Percentiles rank a stretch among this genome's conserved stretches.
Evolutionary conservation across 2,329 filamentous ascomycete genomes (phyloP).

Genomic region (Fonsecaea erecta): DNA sequence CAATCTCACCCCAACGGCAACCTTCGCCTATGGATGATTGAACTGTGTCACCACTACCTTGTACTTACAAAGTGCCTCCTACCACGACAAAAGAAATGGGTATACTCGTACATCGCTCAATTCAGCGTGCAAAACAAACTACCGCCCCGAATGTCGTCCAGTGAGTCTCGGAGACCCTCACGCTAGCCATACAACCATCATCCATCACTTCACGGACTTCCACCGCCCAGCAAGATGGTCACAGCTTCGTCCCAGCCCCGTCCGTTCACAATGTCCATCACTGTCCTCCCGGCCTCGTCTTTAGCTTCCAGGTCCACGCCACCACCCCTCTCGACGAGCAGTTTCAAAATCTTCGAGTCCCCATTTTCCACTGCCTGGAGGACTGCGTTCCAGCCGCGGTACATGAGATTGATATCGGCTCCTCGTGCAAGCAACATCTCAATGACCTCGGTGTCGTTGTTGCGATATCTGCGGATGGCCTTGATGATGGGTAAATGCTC

Average conservation of each 20-base stretch:
- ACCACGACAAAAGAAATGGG: slow-evolving; percentile 5
- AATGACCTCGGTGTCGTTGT: slow-evolving; percentile 63
- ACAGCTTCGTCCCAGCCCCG: slow-evolving; percentile 65
- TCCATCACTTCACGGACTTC: slow-evolving; percentile 3
- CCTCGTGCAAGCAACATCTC: slow-evolving; percentile 66
- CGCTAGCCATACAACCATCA: neutral
- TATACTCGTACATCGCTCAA: neutral
- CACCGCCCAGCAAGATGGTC: slow-evolving; percentile 47
- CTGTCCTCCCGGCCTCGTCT: slow-evolving; percentile 60
- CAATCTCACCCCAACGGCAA: neutral
- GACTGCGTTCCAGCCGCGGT: slow-evolving; percentile 68
- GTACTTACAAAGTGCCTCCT: neutral
- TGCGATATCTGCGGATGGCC: slow-evolving; percentile 64
- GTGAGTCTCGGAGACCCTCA: neutral
- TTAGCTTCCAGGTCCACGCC: slow-evolving; percentile 48
- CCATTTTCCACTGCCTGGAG: slow-evolving; percentile 70
- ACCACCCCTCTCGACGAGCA: slow-evolving; percentile 46
- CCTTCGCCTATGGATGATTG: neutral
- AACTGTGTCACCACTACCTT: neutral
- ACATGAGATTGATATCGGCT: slow-evolving; percentile 70
- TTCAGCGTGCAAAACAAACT: neutral
- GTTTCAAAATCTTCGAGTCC: slow-evolving; percentile 58
- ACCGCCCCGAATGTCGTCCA: slow-evolving; percentile 1
- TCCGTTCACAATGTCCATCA: slow-evolving; percentile 63
- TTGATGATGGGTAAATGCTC: slow-evolving; percentile 75